Evolutionary conservation across 2,329 filamentous ascomycete genomes (phyloP), one percentile per base, ranked within the genome.

Genomic region (Capronia americana): DNA sequence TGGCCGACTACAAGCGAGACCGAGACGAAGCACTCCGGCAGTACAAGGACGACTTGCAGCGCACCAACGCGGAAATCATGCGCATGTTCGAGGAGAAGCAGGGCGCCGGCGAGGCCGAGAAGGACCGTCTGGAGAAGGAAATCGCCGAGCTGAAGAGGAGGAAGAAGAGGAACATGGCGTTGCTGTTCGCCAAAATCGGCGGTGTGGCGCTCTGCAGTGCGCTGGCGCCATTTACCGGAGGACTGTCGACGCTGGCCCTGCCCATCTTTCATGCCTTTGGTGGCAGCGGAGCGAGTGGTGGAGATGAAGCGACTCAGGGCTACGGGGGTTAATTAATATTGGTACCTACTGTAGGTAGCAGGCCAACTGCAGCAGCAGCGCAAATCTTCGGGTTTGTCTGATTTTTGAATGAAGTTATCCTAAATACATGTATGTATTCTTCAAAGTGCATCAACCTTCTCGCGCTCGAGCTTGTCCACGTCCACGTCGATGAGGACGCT

Each of bases 21-120:
- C 41, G 41, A 20, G 41, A 46, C 41, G 41, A 46, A 4, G 41
- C 41, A 14, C 4, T 46, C 41, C 41, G 41, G 41, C 41, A 46
- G 41, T 46, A 46, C 41, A 46, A 46, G 41, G 41, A 46, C 41
- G 41, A 46, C 12, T 46, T 46, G 41, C 41, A 46, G 41, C 41
- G 41, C 4, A 46, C 41, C 41, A 46, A 46, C 41, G 41, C 41
- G 41, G 41, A 46, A 4, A 46, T 46, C 12, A 11, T 46, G 41
- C 41, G 41, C 41, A 46, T 46, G 41, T 46, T 46, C 12, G 41
- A 46, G 12, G 41, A 46, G n/a, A 46, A 4, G 41, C 41, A 46
- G 41, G 41, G 41, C 41, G 41, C 41, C 41, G 12, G 41, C 41
- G 41, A 46, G n/a, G 41, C 12, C 41, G 41, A 46, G 41, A 46